These are phyloP conservation scores for Macrolepiota albuminosa DNA, from an alignment of 768 basidiomycete genomes.

Conservation along the genomic window DNA sequence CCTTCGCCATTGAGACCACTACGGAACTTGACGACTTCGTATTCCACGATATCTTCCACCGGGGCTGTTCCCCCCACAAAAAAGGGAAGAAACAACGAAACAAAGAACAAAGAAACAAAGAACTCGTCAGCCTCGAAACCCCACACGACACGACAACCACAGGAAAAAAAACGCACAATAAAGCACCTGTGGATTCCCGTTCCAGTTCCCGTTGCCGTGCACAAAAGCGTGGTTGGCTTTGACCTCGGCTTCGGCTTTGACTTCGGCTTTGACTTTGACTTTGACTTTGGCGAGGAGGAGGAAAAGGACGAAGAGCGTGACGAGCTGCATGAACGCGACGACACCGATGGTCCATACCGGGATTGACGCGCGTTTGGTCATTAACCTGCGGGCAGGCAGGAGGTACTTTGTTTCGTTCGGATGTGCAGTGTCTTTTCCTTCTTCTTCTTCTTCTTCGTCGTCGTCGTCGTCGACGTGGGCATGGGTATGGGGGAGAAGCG, in stretches of 20 bases:
- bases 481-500: too few relatives aligned
- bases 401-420: neutral
- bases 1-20: constrained; percentile 7
- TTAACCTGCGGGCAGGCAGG: neutral
- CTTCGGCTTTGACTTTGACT: neutral
- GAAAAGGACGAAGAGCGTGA: neutral
- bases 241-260: neutral
- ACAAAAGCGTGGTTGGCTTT: too few relatives aligned
- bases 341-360: constrained; percentile 4
- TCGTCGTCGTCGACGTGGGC: too few relatives aligned
- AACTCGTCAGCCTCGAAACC: too few relatives aligned
- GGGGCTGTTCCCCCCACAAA: neutral
- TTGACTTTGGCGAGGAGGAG: neutral
- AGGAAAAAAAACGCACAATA: constrained; percentile 4
- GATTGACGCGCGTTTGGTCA: neutral
- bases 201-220: too few relatives aligned
- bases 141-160: too few relatives aligned
- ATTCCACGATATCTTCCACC: constrained; percentile 4
- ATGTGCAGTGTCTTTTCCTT: neutral
- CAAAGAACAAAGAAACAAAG: too few relatives aligned
- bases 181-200: neutral
- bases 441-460: neutral
- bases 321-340: constrained; percentile 5
- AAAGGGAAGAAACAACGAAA: too few relatives aligned
- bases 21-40: constrained; percentile 10